Evolutionary conservation across 2,329 filamentous ascomycete species (phyloP), one percentile per base, ranked within the genome.

Genomic region (Knufia fluminis): DNA sequence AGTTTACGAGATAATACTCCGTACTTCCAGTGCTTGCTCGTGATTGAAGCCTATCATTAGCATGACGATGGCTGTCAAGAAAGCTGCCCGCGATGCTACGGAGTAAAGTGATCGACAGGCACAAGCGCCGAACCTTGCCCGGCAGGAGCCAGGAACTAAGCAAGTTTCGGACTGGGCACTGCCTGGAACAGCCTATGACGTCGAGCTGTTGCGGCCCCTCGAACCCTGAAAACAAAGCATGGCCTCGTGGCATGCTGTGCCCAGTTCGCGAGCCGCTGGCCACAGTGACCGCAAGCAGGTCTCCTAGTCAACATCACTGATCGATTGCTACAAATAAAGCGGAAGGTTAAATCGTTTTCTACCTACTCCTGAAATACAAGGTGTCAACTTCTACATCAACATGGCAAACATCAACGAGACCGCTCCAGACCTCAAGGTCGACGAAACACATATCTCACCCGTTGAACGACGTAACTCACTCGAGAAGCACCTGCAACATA

Each of bases 401-500:
- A 59, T 58, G 55, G 51, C 54, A 32, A 46, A 53, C 4, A 19
- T 58, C 19, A 51, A 57, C 48, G 55, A 54, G 12, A 56, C 50
- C 35, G 53, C 51, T 35, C 52, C 56, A 31, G 54, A 57, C 23
- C 51, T 58, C 44, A 54, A 51, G 33, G 64, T 82, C 57, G 80
- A 83, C 62, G 70, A 79, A 57, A 75, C 74, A 12, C 71, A 78
- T 56, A 77, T 84, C 66, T 76, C 73, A 36, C 77, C 76, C 52
- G 70, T 72, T 55, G 71, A 74, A 54, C 72, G 73, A 38, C 70
- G 74, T 46, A 82, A 86, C 71, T 87, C 83, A 3, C 74, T 89
- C 10, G 83, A 86, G 66, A 80, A 82, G 60, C 80, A 86, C 61
- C 73, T 88, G 48, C 77, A 82, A 64, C 79, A 82, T 59, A 84